Conservation (phyloP, 2,329 filamentous ascomycete genomes). For the Nothophaeocryptopus gaeumannii region DNA sequence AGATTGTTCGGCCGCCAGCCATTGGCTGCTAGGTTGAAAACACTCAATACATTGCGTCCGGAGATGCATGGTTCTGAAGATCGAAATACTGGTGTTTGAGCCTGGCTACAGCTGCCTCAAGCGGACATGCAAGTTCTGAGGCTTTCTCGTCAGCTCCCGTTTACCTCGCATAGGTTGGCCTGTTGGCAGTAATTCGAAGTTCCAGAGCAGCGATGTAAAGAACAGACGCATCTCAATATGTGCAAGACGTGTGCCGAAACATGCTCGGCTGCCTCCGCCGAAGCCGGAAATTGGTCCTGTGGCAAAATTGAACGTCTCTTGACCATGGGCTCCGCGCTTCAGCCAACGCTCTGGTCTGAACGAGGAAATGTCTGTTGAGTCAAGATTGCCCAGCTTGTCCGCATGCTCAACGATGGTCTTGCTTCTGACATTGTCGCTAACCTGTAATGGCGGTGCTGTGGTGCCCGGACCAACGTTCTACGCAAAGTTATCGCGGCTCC, state of each 20-base stretch:
- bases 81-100: not conserved
- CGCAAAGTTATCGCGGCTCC: too few species aligned
- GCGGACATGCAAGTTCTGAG: not conserved
- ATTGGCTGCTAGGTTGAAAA: too few species aligned
- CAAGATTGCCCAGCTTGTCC: not conserved
- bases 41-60: too few species aligned
- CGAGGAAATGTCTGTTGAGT: not conserved
- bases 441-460: not conserved
- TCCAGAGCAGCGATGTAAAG: not conserved
- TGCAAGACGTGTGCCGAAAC: constrained; percentile 3
- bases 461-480: too few species aligned
- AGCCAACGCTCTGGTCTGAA: constrained; percentile 7
- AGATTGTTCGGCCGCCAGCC: too few species aligned
- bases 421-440: not conserved
- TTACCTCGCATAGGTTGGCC: not conserved
- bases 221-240: constrained; percentile 5
- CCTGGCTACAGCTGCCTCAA: constrained; percentile 1
- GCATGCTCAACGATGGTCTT: not conserved
- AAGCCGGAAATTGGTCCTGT: not conserved
- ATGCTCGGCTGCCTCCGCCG: constrained; percentile 3
- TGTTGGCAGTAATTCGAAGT: constrained; percentile 29
- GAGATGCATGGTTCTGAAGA: too few species aligned
- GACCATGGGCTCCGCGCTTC: not conserved
- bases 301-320: not conserved
- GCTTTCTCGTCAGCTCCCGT: not conserved